Conservation (phyloP, 2,329 filamentous ascomycete genomes). For the Stenocarpella maydis region DNA sequence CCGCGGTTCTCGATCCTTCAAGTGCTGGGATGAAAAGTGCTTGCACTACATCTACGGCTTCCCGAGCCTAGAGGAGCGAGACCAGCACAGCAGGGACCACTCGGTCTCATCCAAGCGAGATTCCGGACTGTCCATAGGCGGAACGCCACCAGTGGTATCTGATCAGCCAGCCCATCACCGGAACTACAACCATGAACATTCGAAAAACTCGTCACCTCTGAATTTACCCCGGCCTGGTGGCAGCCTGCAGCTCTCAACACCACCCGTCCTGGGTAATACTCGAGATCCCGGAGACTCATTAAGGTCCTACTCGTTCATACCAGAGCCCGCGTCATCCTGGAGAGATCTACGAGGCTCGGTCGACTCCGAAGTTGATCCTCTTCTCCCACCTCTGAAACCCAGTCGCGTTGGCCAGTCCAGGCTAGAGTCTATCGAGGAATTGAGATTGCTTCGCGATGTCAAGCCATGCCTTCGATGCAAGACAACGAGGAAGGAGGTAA, state of each 20-base stretch:
- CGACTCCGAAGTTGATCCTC: constrained; percentile 59
- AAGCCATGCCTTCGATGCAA: constrained; percentile 62
- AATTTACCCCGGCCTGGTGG: constrained; percentile 49
- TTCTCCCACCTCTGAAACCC: constrained; percentile 63
- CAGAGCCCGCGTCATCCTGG: constrained; percentile 45
- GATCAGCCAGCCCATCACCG: constrained; percentile 44
- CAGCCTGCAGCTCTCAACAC: constrained; percentile 46
- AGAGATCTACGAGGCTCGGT: constrained; percentile 48
- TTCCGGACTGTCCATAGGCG: constrained; percentile 52
- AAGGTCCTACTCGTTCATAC: constrained; percentile 50
- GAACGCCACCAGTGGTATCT: constrained; percentile 47
- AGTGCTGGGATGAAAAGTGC: constrained; percentile 64
- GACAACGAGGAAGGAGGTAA: constrained; percentile 55
- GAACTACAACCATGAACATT: constrained; percentile 45
- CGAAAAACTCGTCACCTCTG: constrained; percentile 48
- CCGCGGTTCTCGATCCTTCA: constrained; percentile 54
- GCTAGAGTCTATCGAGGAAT: constrained; percentile 65
- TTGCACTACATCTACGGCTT: constrained; percentile 68
- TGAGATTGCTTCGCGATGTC: constrained; percentile 57
- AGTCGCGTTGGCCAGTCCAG: constrained; percentile 61
- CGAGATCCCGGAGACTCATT: constrained; percentile 53
- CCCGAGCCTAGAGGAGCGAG: constrained; percentile 57
- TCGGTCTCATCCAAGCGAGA: constrained; percentile 52
- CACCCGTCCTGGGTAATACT: constrained; percentile 45
- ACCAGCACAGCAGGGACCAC: constrained; percentile 60